Conservation (phyloP, 306 rosid genomes). For the Styphnolobium japonicum region DNA sequence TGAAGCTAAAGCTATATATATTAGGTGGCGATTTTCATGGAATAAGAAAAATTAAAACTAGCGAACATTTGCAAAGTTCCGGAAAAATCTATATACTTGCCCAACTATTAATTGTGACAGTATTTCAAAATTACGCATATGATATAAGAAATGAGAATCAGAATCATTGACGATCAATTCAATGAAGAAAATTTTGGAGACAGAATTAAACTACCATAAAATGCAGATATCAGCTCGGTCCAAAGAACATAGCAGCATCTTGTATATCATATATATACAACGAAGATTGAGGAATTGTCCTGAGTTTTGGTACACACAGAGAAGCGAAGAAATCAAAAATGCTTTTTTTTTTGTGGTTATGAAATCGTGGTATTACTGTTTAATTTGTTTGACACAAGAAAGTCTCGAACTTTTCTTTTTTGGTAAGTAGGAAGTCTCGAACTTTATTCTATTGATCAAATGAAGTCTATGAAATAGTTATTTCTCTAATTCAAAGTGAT, state of each 20-base stretch:
- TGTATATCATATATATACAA: not conserved
- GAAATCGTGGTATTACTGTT: not conserved
- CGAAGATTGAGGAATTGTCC: not conserved
- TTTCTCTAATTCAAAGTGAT: slow-evolving; percentile 11
- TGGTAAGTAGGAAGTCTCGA: too few relatives aligned
- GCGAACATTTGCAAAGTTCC: not conserved
- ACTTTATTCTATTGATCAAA: slow-evolving; percentile 25
- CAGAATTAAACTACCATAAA: not conserved
- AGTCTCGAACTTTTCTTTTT: too few relatives aligned
- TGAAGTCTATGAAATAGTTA: slow-evolving; percentile 2
- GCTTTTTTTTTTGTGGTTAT: not conserved
- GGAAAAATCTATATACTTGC: not conserved
- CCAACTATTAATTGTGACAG: not conserved
- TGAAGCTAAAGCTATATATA: too few relatives aligned
- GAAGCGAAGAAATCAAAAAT: too few relatives aligned
- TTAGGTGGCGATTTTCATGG: not conserved
- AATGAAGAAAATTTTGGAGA: not conserved
- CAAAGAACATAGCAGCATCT: not conserved
- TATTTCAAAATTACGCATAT: not conserved
- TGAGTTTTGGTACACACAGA: not conserved
- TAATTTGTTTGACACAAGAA: not conserved
- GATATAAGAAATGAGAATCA: not conserved
- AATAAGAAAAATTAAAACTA: not conserved
- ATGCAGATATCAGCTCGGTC: not conserved
- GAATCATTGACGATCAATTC: not conserved